A percentile compares a stretch with the other conserved stretches of the same genome.
Conservation (phyloP, 805 yeast genomes). For the Dipodascus geniculatus region DNA sequence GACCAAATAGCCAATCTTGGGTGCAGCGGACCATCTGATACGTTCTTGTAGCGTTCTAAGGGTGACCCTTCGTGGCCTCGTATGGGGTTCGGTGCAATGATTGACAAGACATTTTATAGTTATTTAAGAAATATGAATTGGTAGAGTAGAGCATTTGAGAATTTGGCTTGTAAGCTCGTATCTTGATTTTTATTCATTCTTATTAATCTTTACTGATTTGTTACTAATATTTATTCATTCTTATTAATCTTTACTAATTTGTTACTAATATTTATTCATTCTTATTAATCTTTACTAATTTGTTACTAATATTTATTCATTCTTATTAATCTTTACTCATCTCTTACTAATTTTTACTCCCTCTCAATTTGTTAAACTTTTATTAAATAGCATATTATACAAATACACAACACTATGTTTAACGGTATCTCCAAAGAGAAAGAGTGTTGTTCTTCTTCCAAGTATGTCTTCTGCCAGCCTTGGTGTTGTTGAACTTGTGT, state of each 20-base stretch:
- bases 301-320: too few species aligned
- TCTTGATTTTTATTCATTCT: too few species aligned
- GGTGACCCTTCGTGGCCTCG: conserved; percentile 57
- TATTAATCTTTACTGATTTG: too few species aligned
- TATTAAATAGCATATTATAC: conserved; percentile 2
- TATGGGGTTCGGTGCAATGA: conserved; percentile 54
- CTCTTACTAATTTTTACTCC: too few species aligned
- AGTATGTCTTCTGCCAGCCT: conserved; percentile 97
- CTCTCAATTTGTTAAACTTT: not conserved
- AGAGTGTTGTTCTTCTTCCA: conserved; percentile 99
- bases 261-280: too few species aligned
- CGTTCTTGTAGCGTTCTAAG: conserved; percentile 30
- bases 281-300: too few species aligned
- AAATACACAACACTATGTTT: conserved; percentile 23
- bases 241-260: too few species aligned
- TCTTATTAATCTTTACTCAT: too few species aligned
- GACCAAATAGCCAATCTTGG: conserved; percentile 46
- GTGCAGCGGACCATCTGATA: conserved; percentile 48
- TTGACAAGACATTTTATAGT: conserved; percentile 29
- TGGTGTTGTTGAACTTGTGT: conserved; percentile 97
- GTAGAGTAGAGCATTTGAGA: too few species aligned
- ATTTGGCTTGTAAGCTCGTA: too few species aligned
- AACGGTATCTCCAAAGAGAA: conserved; percentile 99
- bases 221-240: too few species aligned
- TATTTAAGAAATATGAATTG: too few species aligned